Evolutionary conservation across 2,329 filamentous ascomycete genomes (phyloP).

Genomic region (Penicillium sp.): DNA sequence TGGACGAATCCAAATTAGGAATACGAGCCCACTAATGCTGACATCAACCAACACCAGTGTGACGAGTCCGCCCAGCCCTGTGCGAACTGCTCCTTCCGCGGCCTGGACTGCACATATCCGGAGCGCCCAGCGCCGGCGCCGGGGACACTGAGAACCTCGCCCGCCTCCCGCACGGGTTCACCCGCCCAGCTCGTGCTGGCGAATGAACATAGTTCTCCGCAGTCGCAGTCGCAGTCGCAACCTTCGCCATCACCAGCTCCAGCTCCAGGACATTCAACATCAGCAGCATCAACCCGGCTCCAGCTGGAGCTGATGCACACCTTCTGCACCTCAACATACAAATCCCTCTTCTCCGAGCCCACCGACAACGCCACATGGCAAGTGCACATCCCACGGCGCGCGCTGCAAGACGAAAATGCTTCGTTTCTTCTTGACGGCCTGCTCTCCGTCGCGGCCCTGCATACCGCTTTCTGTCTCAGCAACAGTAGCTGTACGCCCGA

Average conservation of each 20-base stretch:
- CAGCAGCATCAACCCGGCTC: background rate
- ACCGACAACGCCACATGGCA: background rate
- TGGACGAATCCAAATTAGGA: background rate
- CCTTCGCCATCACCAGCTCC: too few species aligned
- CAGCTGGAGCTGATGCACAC: background rate
- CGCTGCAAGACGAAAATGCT: background rate
- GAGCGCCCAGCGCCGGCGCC: too few species aligned
- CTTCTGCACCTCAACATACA: constrained; percentile 1
- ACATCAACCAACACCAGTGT: background rate
- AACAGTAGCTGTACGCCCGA: background rate
- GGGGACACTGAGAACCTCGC: too few species aligned
- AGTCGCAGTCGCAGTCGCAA: background rate
- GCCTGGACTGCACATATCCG: background rate
- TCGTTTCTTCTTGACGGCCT: background rate
- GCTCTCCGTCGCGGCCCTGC: background rate
- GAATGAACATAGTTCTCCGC: too few species aligned
- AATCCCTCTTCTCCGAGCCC: background rate
- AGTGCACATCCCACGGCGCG: background rate
- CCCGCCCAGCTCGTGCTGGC: too few species aligned
- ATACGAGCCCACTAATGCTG: background rate
- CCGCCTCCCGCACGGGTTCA: background rate
- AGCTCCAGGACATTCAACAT: too few species aligned
- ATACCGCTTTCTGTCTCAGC: background rate
- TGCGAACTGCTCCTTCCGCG: background rate
- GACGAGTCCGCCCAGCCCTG: background rate